These are phyloP conservation scores for Detonula confervacea DNA, from an alignment of 352 stramenopile genomes.

Conservation along the genomic window DNA sequence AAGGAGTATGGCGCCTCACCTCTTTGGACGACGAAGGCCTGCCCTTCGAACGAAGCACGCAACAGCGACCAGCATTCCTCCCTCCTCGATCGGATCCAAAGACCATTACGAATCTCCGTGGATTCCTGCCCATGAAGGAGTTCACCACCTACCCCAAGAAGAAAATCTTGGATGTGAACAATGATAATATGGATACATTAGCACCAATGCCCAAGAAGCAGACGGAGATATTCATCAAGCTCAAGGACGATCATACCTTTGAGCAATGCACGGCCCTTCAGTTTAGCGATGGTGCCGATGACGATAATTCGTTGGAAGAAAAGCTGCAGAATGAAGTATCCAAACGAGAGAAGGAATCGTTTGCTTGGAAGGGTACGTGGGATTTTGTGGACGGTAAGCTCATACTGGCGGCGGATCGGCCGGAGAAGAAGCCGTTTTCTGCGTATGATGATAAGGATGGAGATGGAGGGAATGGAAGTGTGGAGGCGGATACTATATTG, in stretches of 20 bases:
- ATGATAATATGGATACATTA: not conserved
- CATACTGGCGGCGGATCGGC: conserved; percentile 76
- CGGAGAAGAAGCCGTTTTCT: conserved; percentile 48
- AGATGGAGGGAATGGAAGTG: not conserved
- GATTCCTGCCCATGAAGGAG: conserved; percentile 72
- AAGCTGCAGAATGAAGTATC: conserved; percentile 45
- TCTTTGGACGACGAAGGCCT: conserved; percentile 43
- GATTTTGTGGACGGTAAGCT: conserved; percentile 77
- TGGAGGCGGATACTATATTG: conserved; percentile 69
- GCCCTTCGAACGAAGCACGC: conserved; percentile 23
- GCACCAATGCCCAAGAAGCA: conserved; percentile 32
- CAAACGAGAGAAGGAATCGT: conserved; percentile 50
- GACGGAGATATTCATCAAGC: conserved; percentile 75
- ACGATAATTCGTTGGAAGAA: conserved; percentile 35
- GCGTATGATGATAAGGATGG: conserved; percentile 25
- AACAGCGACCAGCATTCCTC: not conserved
- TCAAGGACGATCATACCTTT: conserved; percentile 81
- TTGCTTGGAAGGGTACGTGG: conserved; percentile 72
- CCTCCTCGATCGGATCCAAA: conserved; percentile 22
- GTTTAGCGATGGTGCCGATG: conserved; percentile 32
- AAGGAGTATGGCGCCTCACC: conserved; percentile 49
- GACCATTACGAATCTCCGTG: conserved; percentile 38
- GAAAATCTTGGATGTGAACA: conserved; percentile 15
- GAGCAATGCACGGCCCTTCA: conserved; percentile 53
- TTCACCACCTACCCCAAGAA: conserved; percentile 80